phyloP scores from a whole-genome alignment of 1,284 basidiomycete genomes.

The Austropuccinia psidii region DNA sequence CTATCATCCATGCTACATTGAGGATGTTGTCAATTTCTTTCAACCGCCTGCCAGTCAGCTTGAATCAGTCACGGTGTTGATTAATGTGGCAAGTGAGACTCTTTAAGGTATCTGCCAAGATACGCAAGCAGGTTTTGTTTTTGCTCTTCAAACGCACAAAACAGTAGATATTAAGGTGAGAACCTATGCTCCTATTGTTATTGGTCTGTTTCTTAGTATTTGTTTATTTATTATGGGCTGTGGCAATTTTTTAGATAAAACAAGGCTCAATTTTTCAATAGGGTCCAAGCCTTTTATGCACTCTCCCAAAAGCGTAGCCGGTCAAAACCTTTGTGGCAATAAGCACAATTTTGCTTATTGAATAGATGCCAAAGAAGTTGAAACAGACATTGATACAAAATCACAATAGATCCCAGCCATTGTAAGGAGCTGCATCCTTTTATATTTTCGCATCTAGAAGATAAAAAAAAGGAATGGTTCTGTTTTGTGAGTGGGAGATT shows the following conservation, averaged over 20 bases:
- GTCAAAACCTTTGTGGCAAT: constrained; percentile 54
- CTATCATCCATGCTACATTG: constrained; percentile 89
- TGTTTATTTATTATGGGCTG: too few species aligned
- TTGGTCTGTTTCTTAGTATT: not conserved
- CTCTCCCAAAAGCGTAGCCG: constrained; percentile 72
- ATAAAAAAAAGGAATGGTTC: constrained; percentile 75
- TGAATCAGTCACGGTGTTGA: constrained; percentile 68
- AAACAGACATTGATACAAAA: not conserved
- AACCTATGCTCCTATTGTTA: constrained; percentile 63
- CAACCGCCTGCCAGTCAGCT: constrained; percentile 90
- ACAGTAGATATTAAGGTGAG: constrained; percentile 94
- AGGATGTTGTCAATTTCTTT: constrained; percentile 86
- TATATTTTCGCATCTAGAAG: constrained; percentile 73
- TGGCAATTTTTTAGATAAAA: constrained; percentile 66
- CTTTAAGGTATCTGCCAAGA: constrained; percentile 91
- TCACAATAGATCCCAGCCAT: constrained; percentile 51
- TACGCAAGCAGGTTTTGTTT: constrained; percentile 88
- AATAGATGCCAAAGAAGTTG: too few species aligned
- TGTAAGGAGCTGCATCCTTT: constrained; percentile 47
- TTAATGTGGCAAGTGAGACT: constrained; percentile 82
- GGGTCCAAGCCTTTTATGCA: constrained; percentile 67
- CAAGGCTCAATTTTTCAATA: constrained; percentile 72
- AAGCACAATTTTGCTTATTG: too few species aligned
- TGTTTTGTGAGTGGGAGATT: constrained; percentile 74
- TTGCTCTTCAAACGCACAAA: constrained; percentile 84